Conservation (phyloP, 495 filamentous ascomycete genomes). For the Penicillium desertorum region DNA sequence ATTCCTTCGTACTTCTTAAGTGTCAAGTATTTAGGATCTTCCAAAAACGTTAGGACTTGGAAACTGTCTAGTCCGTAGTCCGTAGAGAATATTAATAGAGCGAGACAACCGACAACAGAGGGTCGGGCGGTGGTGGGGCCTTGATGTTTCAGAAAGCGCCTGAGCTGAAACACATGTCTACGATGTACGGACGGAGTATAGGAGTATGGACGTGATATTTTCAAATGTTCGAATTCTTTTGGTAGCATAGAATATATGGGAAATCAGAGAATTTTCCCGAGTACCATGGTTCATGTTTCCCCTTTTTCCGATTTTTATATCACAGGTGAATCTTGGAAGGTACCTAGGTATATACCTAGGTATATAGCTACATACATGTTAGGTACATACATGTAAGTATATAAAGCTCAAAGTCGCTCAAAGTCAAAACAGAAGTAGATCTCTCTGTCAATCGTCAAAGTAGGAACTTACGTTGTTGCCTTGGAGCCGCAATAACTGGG, state of each 20-base stretch:
- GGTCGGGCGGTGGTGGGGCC: slow-evolving; percentile 29
- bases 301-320: neutral
- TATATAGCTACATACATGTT: no score
- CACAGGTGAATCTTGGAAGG: no score
- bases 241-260: no score
- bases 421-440: no score
- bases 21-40: neutral
- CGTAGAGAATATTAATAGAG: slow-evolving; percentile 39
- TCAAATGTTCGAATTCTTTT: no score
- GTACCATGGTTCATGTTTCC: neutral
- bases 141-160: slow-evolving; percentile 36
- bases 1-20: neutral
- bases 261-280: neutral
- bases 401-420: neutral
- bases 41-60: no score
- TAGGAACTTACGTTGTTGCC: slow-evolving; percentile 22
- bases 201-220: no score
- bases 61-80: neutral
- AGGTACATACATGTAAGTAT: no score
- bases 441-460: no score
- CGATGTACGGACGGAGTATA: neutral
- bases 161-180: slow-evolving; percentile 27
- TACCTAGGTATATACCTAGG: no score
- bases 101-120: slow-evolving; percentile 27
- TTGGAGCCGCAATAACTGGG: slow-evolving; percentile 25